phyloP scores from a whole-genome alignment of 202 grass and related monocot species.

The Digitaria exilis region DNA sequence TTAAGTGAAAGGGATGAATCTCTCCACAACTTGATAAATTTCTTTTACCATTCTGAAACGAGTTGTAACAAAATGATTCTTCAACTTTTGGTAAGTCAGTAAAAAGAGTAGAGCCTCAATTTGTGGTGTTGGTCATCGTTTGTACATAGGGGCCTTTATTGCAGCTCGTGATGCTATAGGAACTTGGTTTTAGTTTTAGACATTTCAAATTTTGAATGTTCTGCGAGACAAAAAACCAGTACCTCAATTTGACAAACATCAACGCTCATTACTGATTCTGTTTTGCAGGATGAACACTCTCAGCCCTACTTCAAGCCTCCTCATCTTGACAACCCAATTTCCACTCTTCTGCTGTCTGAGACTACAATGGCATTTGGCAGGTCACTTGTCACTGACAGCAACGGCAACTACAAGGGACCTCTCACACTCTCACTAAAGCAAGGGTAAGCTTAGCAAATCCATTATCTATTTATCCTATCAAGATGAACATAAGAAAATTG shows the following conservation, averaged over 20 bases:
- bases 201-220: background rate
- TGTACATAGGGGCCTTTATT: background rate
- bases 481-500: background rate
- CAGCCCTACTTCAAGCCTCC: slow-evolving; percentile 99
- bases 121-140: background rate
- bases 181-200: background rate
- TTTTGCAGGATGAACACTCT: slow-evolving; percentile 84
- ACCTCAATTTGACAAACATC: background rate
- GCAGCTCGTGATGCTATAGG: background rate
- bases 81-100: too few species aligned
- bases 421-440: slow-evolving; percentile 82
- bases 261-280: background rate
- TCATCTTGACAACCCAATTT: slow-evolving; percentile 97
- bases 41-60: background rate
- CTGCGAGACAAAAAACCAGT: background rate
- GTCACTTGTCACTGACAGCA: slow-evolving; percentile 82
- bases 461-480: background rate
- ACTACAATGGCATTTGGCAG: slow-evolving; percentile 93
- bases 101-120: background rate
- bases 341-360: slow-evolving; percentile 85
- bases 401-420: slow-evolving; percentile 97
- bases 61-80: background rate
- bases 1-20: background rate
- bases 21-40: background rate
- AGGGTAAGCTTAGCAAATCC: slow-evolving; percentile 52